Evolutionary conservation across 2,329 filamentous ascomycete genomes (phyloP), one percentile per base, ranked within the genome.

Genomic region (Aspergillus versicolor): DNA sequence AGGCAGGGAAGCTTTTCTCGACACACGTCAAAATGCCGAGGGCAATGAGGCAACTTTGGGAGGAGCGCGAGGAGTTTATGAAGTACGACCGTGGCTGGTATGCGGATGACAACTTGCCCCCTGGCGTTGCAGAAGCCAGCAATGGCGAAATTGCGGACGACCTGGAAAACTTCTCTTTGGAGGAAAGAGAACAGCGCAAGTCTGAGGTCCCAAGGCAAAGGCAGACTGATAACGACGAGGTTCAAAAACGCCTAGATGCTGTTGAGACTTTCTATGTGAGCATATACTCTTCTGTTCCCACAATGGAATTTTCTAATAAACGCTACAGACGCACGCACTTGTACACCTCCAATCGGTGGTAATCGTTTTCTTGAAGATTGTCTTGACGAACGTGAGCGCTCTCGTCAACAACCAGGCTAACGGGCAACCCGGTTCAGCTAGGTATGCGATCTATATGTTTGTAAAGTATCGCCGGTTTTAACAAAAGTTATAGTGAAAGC

Each of bases 41-140:
- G 59, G 91, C 91, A 5, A 93, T 95, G 76, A 86, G 91, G 54
- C 94, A 99, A 75, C 79, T 99, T 13, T 99, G 94, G 93, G 89
- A 96, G 64, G 92, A 96, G 71, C 85, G 94, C 47, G 92, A 97
- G 67, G 85, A 85, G 27, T 99, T 95, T 64, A 87, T 97, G 77
- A 93, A 90, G 68, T 95, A 90, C 64, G 93, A 97, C 67, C 84
- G 94, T 54, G 94, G 94, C 9, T 99, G 92, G 91, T 86, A 89
- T 57, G 80, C 81, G 1, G 77, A 77, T 2, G 75, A 78, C 17
- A 68, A 69, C 2, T 60, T 62, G 27, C 73, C 81, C 44, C 41
- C 60, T 7, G 52, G 58, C 0, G 58, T 61, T 8, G 69, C 71
- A 7, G 72, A 79, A 49, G 65, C 75, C 34, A 74, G 15, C 12